Base-by-base conservation (phyloP, 495 filamentous ascomycete species). In the Venustampulla echinocandica region DNA sequence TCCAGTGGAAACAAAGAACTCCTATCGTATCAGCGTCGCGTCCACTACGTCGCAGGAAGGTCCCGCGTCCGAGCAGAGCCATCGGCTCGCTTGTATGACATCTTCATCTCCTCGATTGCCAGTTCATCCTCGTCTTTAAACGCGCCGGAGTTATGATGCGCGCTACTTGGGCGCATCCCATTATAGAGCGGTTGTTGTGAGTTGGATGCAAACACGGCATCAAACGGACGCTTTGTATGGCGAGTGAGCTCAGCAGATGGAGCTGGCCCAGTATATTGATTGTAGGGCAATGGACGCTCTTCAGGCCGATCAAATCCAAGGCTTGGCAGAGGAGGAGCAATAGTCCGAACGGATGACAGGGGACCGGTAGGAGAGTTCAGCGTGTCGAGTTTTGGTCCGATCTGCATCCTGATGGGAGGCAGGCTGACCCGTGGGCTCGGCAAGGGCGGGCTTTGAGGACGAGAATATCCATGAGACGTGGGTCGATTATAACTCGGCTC, bases 161-260 rank as follows among this genome's bases (percentile, higher is more conserved):
- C n/a, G n/a, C n/a, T n/a, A 30, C 66, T 63, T 7, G 71, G 71
- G 18, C 75, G 70, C 65, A 70, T 70, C 39, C 73, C 74, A 53
- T 77, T 72, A 37, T 68, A 62, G 36, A 76, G 63, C 3, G 71
- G 57, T 38, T 58, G 7, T 30, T 30, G 27, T 5, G 56, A 41
- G 1, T 30, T 20, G 14, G 48, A 18, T 27, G 17, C 28, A 47
- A 63, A 66, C 27, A 51, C 58, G 17, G 36, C 37, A 24, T 56
- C 60, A 35, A 45, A 58, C 10, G 52, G 25, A 10, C 63, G 56
- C 45, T 65, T 66, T 15, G 27, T 32, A 7, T 41, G 28, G 15
- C 10, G 7, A 21, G 37, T 17, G 17, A 23, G 10, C 6, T 20
- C 5, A 21, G 37, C 10, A 40, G 7, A 6, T 4, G 37, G 18